A percentile compares a stretch with the other conserved stretches of the same genome.
Conservation (phyloP, 163 green algal genomes). For the Trebouxiophyceae sp. region DNA sequence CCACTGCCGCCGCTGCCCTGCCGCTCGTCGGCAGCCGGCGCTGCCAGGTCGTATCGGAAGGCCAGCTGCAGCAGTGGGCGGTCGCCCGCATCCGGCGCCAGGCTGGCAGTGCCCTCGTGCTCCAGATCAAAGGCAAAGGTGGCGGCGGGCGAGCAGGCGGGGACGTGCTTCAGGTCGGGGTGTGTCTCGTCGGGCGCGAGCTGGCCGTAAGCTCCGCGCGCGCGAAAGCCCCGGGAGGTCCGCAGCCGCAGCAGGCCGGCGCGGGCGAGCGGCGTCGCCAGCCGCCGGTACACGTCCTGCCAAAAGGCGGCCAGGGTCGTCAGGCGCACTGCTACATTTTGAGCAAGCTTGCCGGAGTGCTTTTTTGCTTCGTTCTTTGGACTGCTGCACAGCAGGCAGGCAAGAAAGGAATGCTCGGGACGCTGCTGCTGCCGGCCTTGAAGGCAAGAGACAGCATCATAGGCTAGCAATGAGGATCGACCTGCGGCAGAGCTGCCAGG, state of each 20-base stretch:
- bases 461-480: slow-evolving; percentile 10
- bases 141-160: slow-evolving; percentile 44
- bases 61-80: slow-evolving; percentile 63
- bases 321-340: too few species aligned
- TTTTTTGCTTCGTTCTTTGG: too few species aligned
- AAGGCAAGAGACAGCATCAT: not conserved
- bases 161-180: slow-evolving; percentile 68
- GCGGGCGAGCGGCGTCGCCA: slow-evolving; percentile 42
- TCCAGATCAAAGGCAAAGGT: slow-evolving; percentile 71
- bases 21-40: too few species aligned
- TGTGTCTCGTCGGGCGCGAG: slow-evolving; percentile 51
- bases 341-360: too few species aligned
- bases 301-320: too few species aligned
- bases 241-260: slow-evolving; percentile 66
- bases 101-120: slow-evolving; percentile 29
- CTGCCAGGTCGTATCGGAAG: too few species aligned
- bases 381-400: too few species aligned
- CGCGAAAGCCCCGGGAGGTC: slow-evolving; percentile 51
- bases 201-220: slow-evolving; percentile 53
- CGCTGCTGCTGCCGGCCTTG: too few species aligned
- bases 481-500: slow-evolving; percentile 71
- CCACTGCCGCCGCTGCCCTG: too few species aligned
- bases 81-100: slow-evolving; percentile 10
- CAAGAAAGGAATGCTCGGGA: too few species aligned
- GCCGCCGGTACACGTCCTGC: slow-evolving; percentile 69